Base-by-base conservation (phyloP, 352 stramenopile genomes). In the Globisporangium heterothallicum region DNA sequence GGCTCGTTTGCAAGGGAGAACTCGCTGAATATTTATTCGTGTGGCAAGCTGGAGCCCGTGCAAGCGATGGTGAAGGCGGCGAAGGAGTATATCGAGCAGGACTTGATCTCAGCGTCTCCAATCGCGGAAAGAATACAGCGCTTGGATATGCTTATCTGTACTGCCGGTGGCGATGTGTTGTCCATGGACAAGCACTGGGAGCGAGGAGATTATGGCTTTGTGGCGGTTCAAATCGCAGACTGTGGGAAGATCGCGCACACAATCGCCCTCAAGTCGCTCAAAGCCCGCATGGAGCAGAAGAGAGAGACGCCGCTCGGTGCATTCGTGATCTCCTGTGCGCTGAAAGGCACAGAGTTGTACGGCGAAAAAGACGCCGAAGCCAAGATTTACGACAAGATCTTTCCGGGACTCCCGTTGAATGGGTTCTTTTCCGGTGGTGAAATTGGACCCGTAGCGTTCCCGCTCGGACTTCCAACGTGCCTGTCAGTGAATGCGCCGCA, bases 361-460 rank as follows among this genome's bases (percentile, higher is more conserved):
- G 54, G 42, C 7, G 55, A 70, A 14, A 44, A 36, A 2, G 49
- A 66, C n/a, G 42, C 66, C 9, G 53, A 77, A 5, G 41, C n/a
- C 43, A 29, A 62, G 19, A 25, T 59, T 14, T 68, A 62, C 53
- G 35, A 29, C 7, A 48, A 63, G 19, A 48, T 52, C 2, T 78
- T 78, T 27, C 52, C 26, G 0, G 53, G 52, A 18, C 26, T 68
- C 3, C 58, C 66, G 3, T 22, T 77, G 24, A 56, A 55, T 21
- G 68, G 71, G 0, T 77, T 66, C 41, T 54, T 82, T 21, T 65
- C 59, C 4, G 68, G 66, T 24, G 68, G 34, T 10, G 68, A 58
- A 19, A 53, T 82, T 24, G 71, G 71, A 6, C 71, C 71, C 18
- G 40, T 76, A 4, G 71, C 71, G 18, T 54, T 62, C 42, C 63